Conservation (phyloP, 495 filamentous ascomycete genomes). For the Neurospora sp. region DNA sequence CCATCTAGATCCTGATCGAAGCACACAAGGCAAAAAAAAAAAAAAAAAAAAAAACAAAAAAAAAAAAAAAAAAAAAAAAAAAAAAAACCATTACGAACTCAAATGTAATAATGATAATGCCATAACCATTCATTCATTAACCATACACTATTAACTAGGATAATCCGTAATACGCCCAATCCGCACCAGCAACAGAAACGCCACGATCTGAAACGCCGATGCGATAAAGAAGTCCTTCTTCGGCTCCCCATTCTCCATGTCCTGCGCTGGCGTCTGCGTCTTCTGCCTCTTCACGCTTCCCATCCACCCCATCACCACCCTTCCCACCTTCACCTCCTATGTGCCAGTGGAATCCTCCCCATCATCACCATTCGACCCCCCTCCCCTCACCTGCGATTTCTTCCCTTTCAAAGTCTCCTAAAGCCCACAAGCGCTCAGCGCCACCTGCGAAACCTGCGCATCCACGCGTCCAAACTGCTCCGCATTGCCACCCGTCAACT, state of each 20-base stretch:
- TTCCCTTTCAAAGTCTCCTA: neutral
- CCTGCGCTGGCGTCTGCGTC: neutral
- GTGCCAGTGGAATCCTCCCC: neutral
- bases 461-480: constrained; percentile 44
- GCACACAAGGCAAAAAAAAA: too few relatives aligned
- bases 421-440: constrained; percentile 19
- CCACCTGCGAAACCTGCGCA: constrained; percentile 38
- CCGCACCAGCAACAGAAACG: neutral
- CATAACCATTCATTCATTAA: neutral
- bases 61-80: too few relatives aligned
- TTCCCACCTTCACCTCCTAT: neutral
- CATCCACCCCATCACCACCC: neutral
- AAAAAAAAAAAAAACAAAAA: too few relatives aligned
- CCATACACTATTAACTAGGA: neutral
- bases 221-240: neutral
- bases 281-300: too few relatives aligned
- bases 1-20: too few relatives aligned
- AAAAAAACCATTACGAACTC: too few relatives aligned
- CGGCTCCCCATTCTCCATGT: neutral
- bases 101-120: too few relatives aligned
- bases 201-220: neutral
- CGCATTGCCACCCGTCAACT: constrained; percentile 49
- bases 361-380: too few relatives aligned
- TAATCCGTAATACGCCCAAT: neutral
- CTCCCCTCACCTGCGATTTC: too few relatives aligned